These are phyloP conservation scores for Neurospora terricola DNA, from an alignment of 495 filamentous ascomycete genomes.

Conservation along the genomic window DNA sequence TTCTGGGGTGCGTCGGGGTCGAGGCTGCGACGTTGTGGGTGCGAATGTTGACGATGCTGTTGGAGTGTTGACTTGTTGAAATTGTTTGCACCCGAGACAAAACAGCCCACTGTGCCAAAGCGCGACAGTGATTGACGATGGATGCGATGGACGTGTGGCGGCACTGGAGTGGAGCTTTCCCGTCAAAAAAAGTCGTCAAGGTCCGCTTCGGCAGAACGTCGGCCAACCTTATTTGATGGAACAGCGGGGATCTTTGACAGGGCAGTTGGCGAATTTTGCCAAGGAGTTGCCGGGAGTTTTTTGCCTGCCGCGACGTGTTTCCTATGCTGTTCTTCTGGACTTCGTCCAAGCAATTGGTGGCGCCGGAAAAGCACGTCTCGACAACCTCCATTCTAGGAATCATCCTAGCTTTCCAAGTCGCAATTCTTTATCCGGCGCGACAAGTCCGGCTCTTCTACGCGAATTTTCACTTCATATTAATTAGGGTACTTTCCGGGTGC, in stretches of 20 bases:
- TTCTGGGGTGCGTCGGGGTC: background rate
- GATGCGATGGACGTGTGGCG: slow-evolving; percentile 2
- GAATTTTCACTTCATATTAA: background rate
- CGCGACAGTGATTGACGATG: background rate
- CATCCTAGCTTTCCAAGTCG: background rate
- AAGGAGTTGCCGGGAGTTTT: background rate
- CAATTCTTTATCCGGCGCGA: background rate
- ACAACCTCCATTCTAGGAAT: background rate
- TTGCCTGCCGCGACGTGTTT: background rate
- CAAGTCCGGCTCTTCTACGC: background rate
- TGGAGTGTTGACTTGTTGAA: background rate
- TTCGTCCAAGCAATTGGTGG: background rate
- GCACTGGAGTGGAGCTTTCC: background rate
- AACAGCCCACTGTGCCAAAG: background rate
- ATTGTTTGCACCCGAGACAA: background rate
- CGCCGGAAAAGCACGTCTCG: background rate
- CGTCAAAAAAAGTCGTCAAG: background rate
- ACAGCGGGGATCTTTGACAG: background rate
- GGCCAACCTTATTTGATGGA: background rate
- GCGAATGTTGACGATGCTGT: background rate
- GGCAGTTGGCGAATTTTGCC: background rate
- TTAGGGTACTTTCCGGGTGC: background rate
- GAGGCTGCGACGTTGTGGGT: background rate
- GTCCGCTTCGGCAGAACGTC: background rate
- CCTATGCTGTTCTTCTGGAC: background rate